Conservation (phyloP, 1,139 yeast genomes). For the Kodamaea fungicola region DNA sequence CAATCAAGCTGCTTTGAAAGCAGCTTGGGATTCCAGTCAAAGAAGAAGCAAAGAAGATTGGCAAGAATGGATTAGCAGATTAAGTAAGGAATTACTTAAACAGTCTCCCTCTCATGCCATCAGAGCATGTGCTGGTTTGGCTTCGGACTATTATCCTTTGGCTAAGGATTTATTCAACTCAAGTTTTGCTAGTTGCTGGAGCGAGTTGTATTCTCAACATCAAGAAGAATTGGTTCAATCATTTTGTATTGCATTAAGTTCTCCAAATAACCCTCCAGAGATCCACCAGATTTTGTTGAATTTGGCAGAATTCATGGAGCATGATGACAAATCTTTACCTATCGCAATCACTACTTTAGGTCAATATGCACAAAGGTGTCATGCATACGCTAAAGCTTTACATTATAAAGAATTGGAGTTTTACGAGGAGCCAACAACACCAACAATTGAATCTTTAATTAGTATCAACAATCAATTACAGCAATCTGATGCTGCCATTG, state of each 20-base stretch:
- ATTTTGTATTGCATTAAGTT: constrained; percentile 79
- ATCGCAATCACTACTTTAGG: constrained; percentile 87
- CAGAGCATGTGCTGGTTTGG: constrained; percentile 89
- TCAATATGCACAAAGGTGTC: constrained; percentile 90
- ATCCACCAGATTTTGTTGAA: constrained; percentile 86
- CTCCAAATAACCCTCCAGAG: constrained; percentile 94
- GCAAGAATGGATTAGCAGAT: constrained; percentile 94
- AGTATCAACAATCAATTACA: constrained; percentile 92
- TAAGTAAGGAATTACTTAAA: constrained; percentile 80
- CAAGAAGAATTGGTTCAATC: constrained; percentile 89
- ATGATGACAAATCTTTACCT: constrained; percentile 91
- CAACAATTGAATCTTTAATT: constrained; percentile 88
- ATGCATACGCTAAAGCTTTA: constrained; percentile 95
- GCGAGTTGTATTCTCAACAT: constrained; percentile 84
- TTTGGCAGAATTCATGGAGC: constrained; percentile 95
- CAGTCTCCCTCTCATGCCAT: constrained; percentile 95
- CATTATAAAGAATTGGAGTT: constrained; percentile 95
- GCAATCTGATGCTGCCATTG: constrained; percentile 97
- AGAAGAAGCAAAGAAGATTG: constrained; percentile 92
- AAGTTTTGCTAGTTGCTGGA: constrained; percentile 95
- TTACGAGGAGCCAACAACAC: constrained; percentile 87
- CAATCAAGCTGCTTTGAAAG: constrained; percentile 69
- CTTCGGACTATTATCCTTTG: constrained; percentile 82
- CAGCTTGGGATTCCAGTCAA: constrained; percentile 91
- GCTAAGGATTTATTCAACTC: constrained; percentile 93